Percentiles rank a stretch among this genome's conserved stretches.
phyloP scores from a whole-genome alignment of 1,284 basidiomycete genomes.

The Earliella scabrosa region DNA sequence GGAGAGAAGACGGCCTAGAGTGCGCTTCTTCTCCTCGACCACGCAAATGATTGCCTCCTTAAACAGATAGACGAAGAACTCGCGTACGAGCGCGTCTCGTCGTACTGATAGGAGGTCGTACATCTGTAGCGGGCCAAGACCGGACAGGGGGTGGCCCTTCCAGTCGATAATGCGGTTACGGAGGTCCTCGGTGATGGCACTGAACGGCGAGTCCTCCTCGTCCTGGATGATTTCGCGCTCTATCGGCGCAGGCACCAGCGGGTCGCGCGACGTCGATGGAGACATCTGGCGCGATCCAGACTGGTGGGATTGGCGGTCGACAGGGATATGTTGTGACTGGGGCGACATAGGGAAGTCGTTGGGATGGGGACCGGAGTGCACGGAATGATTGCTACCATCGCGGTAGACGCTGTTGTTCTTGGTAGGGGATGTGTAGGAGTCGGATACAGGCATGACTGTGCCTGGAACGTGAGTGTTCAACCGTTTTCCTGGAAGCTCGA shows the following conservation, averaged over 20 bases:
- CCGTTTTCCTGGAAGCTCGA: constrained; percentile 84
- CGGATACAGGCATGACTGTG: constrained; percentile 54
- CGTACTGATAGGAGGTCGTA: constrained; percentile 91
- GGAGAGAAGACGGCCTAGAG: constrained; percentile 72
- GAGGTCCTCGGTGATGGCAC: constrained; percentile 84
- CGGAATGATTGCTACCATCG: constrained; percentile 25
- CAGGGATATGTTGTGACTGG: constrained; percentile 21
- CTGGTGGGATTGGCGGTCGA: constrained; percentile 26
- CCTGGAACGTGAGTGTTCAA: constrained; percentile 58
- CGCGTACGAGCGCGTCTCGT: constrained; percentile 84
- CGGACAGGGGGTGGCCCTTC: constrained; percentile 89
- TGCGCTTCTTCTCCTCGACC: constrained; percentile 89
- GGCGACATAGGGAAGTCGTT: constrained; percentile 28
- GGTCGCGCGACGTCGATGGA: constrained; percentile 32
- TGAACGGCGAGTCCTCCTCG: constrained; percentile 71
- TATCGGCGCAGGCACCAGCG: constrained; percentile 14
- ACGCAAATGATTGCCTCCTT: constrained; percentile 97
- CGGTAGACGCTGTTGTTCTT: constrained; percentile 17
- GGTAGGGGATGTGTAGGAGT: constrained; percentile 38
- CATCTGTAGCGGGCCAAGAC: constrained; percentile 87
- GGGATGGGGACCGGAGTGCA: constrained; percentile 25
- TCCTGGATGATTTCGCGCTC: constrained; percentile 24
- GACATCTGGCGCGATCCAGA: constrained; percentile 28
- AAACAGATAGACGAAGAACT: constrained; percentile 96
- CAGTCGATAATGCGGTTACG: constrained; percentile 90